Evolutionary conservation across 306 rosid species (phyloP).

Genomic region (Alnus rubra): DNA sequence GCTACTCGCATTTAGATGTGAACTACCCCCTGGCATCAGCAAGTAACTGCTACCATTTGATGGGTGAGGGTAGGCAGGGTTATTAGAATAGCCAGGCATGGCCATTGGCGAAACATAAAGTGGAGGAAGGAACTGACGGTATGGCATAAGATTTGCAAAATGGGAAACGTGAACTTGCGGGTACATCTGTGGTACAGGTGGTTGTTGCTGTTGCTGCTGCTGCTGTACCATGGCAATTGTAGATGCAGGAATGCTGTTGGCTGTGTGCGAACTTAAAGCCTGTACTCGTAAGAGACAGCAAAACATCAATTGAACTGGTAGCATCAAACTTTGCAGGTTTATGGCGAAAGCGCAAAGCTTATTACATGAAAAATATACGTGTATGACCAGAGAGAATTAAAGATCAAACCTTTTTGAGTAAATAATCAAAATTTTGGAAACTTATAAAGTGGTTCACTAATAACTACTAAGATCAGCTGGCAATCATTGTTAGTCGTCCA

Average conservation of each 20-base stretch:
- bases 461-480: not conserved
- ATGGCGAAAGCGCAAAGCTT: not conserved
- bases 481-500: not conserved
- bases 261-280: conserved; percentile 61
- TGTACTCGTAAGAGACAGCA: conserved; percentile 31
- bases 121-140: conserved; percentile 85
- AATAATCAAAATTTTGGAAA: not conserved
- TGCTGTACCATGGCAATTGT: conserved; percentile 82
- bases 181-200: conserved; percentile 88
- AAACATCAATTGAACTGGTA: conserved; percentile 11
- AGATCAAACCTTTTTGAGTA: not conserved
- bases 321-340: not conserved
- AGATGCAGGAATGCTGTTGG: conserved; percentile 62
- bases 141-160: conserved; percentile 86
- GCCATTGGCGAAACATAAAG: conserved; percentile 98
- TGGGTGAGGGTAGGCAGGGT: conserved; percentile 87
- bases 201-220: conserved; percentile 47
- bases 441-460: not conserved
- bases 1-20: conserved; percentile 81
- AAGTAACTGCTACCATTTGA: conserved; percentile 81
- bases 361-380: not conserved
- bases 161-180: conserved; percentile 95
- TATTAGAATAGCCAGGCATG: conserved; percentile 87
- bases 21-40: conserved; percentile 93
- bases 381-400: not conserved